Evolutionary conservation across 352 stramenopile genomes (phyloP).

Genomic region (Thalassiosira hispida): DNA sequence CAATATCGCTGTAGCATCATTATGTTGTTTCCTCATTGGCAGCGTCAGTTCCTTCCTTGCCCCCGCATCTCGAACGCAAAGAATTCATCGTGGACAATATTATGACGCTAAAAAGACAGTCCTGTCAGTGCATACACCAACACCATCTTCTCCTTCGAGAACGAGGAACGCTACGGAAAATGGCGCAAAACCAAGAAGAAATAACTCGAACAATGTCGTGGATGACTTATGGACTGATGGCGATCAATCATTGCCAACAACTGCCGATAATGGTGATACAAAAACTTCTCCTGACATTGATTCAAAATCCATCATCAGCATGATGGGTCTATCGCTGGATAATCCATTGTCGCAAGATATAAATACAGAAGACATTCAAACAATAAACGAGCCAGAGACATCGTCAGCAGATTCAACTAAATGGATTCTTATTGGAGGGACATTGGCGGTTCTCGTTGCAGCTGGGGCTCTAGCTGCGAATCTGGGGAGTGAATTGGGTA

Average conservation of each 20-base stretch:
- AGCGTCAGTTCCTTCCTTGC: neutral
- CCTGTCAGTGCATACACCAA: neutral
- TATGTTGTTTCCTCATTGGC: slow-evolving; percentile 5
- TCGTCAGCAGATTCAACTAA: slow-evolving; percentile 30
- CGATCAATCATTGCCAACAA: too few relatives aligned
- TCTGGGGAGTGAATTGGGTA: slow-evolving; percentile 45
- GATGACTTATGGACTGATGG: slow-evolving; percentile 12
- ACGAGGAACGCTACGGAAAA: neutral
- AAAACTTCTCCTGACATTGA: too few relatives aligned
- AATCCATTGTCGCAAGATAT: neutral
- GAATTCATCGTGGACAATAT: neutral
- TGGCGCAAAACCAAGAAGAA: neutral
- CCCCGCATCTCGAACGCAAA: neutral
- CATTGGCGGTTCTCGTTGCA: slow-evolving; percentile 23
- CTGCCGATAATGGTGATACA: too few relatives aligned
- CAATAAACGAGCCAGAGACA: neutral
- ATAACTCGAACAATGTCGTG: neutral
- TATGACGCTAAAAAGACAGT: neutral
- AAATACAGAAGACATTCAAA: slow-evolving; percentile 1
- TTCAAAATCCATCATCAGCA: neutral
- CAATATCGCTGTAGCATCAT: neutral
- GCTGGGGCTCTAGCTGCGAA: slow-evolving; percentile 30
- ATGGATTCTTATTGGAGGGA: slow-evolving; percentile 40
- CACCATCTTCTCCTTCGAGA: neutral
- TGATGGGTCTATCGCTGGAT: neutral